These are phyloP conservation scores for Erucastrum elatum DNA, from an alignment of 345 rosid genomes.

Conservation along the genomic window DNA sequence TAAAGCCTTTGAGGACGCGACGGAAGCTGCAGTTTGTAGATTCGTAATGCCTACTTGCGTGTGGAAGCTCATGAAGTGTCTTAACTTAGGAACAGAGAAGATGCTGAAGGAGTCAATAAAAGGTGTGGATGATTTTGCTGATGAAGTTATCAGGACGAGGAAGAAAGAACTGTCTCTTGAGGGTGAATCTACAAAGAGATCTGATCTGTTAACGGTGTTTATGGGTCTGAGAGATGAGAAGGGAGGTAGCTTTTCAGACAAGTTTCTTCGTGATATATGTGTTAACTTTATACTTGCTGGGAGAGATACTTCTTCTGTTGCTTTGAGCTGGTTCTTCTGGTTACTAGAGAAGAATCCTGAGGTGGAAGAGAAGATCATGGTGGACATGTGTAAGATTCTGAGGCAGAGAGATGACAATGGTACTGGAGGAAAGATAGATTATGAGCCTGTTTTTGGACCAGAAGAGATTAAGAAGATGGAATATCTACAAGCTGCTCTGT, in stretches of 20 bases:
- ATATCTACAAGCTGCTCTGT: conserved; percentile 86
- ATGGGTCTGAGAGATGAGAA: conserved; percentile 58
- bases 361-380: conserved; percentile 64
- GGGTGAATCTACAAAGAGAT: conserved; percentile 42
- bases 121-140: conserved; percentile 76
- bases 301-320: conserved; percentile 95
- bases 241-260: conserved; percentile 64
- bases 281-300: conserved; percentile 96
- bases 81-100: conserved; percentile 71
- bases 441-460: conserved; percentile 47
- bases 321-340: conserved; percentile 89
- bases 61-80: conserved; percentile 78
- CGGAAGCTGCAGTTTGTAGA: conserved; percentile 70
- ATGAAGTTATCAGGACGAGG: conserved; percentile 70
- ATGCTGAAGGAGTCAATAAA: conserved; percentile 67
- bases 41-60: conserved; percentile 74
- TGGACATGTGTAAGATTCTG: conserved; percentile 57
- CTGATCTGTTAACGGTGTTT: conserved; percentile 77
- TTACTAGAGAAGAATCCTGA: conserved; percentile 61
- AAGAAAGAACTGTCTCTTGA: conserved; percentile 65
- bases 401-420: conserved; percentile 42
- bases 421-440: conserved; percentile 25
- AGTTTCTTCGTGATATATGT: conserved; percentile 86
- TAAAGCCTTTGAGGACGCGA: conserved; percentile 83
- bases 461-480: conserved; percentile 97